Conservation (phyloP, 495 filamentous ascomycete species). For the Tuber indicum region DNA sequence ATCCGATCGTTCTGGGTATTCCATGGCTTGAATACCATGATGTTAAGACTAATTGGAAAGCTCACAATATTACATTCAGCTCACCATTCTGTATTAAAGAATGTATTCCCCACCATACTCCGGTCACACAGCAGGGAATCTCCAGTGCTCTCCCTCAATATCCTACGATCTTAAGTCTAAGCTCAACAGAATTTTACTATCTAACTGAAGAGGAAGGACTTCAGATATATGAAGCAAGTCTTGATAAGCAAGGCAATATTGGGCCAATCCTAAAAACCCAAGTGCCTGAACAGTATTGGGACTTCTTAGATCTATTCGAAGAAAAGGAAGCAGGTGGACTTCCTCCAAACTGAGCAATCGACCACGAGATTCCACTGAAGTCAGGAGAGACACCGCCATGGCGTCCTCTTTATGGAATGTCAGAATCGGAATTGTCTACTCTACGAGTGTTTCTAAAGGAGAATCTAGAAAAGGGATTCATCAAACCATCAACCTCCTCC, state of each 20-base stretch:
- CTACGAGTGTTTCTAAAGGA: no score
- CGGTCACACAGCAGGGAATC: neutral
- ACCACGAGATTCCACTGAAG: no score
- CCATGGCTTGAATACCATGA: neutral
- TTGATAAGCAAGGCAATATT: neutral
- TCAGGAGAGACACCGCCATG: no score
- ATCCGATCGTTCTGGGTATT: neutral
- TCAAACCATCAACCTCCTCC: conserved; percentile 5
- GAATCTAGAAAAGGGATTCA: conserved; percentile 11
- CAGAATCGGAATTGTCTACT: no score
- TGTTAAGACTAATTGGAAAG: neutral
- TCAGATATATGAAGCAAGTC: neutral
- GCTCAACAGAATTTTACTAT: neutral
- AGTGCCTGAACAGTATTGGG: no score
- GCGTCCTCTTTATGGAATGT: no score
- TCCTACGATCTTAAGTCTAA: neutral
- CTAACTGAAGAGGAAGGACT: neutral
- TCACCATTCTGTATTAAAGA: neutral
- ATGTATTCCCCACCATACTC: neutral
- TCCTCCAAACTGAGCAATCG: no score
- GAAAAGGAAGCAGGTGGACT: no score
- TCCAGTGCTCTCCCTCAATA: neutral
- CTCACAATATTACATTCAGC: neutral
- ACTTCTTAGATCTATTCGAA: no score
- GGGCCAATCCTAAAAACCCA: no score